These are phyloP conservation scores for Rubia tinctorum DNA, from an alignment of 305 asterid species.

Conservation along the genomic window DNA sequence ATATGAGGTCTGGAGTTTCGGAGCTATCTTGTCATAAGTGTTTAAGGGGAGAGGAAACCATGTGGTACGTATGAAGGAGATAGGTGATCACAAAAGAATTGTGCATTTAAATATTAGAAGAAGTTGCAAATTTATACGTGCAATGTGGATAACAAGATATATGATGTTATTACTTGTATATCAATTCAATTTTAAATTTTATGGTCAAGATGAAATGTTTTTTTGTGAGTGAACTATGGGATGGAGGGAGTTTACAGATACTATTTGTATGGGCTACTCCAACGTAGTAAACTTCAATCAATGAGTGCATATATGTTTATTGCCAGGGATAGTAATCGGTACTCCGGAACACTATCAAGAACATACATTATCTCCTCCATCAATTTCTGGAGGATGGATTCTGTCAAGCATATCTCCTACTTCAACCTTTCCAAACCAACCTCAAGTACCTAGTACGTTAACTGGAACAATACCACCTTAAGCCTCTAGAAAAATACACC, in stretches of 20 bases:
- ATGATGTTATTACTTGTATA: too few relatives aligned
- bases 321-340: background rate
- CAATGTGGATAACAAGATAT: background rate
- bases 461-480: background rate
- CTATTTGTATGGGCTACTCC: too few relatives aligned
- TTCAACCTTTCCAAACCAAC: background rate
- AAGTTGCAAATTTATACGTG: background rate
- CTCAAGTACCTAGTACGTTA: background rate
- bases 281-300: too few relatives aligned
- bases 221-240: too few relatives aligned
- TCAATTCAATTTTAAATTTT: too few relatives aligned
- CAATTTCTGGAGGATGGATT: background rate
- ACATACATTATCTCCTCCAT: background rate
- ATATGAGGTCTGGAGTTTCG: slow-evolving; percentile 1
- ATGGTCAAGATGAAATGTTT: too few relatives aligned
- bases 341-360: background rate
- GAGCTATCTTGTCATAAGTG: background rate
- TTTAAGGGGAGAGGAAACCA: background rate
- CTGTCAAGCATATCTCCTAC: background rate
- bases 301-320: background rate
- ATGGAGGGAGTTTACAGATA: too few relatives aligned
- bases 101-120: background rate
- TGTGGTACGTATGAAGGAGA: background rate
- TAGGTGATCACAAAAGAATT: background rate
- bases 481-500: too few relatives aligned